Evolutionary conservation across 192 early-diverging fungal species (phyloP), one percentile per base, ranked within the genome.

Genomic region (Radiomyces spectabilis): DNA sequence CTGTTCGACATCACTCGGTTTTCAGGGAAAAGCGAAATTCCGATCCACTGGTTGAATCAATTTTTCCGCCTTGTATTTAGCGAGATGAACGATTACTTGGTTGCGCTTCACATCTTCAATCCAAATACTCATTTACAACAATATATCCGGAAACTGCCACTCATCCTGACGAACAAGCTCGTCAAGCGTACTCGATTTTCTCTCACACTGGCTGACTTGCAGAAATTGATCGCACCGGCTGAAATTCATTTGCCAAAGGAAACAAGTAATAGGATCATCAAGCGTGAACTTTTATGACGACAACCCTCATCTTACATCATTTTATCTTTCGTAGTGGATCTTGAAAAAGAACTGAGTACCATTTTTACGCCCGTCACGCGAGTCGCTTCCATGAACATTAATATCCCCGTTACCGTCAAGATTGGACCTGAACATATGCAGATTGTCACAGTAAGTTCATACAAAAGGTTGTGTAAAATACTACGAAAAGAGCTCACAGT

Each of bases 1-100:
- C 72, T 93, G 15, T 74, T 93, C 52, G 92, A 94, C 61, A 57
- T 82, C 16, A 88, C 88, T 22, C 77, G 83, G 65, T 89, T 88
- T 68, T 74, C 78, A 10, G 59, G 69, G 5, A 78, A 82, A 2
- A 92, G 89, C 54, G 89, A 92, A 67, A 82, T 89, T 37, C 81
- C 85, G 7, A 39, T 66, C 19, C 80, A 86, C 41, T 89, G 85
- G 81, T 61, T 89, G 10, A 69, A 56, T 40, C 79, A 80, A 63
- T 79, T 93, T 51, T 61, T 79, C 31, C 81, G 84, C 45, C 65
- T 92, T 0, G 38, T 92, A 9, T 87, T 91, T 19, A 63, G 71
- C 42, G 66, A 80, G 16, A 72, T 85, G 2, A 60, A 74, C 10
- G 56, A 70, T 42, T 90, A 85, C 60, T 55, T 90, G 16, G 73